phyloP scores from a whole-genome alignment of 106 monocot species.

The Phalaenopsis aphrodite region DNA sequence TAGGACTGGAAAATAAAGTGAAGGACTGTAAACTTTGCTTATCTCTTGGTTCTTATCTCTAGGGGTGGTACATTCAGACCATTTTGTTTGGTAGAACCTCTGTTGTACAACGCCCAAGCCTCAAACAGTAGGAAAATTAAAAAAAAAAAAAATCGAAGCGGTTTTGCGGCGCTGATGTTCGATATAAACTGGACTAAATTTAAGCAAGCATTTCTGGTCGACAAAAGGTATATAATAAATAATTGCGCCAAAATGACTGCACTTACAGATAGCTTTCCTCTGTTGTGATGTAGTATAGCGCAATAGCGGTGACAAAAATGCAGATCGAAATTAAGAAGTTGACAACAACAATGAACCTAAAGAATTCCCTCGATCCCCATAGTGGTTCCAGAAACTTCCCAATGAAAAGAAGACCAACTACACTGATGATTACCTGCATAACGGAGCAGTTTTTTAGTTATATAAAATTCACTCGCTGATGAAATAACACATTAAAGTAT shows the following conservation, averaged over 20 bases:
- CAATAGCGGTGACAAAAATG: conserved; percentile 74
- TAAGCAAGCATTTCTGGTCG: not conserved
- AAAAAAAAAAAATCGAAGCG: not conserved
- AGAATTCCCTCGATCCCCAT: conserved; percentile 84
- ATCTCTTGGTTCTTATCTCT: too few relatives aligned
- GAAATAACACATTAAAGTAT: not conserved
- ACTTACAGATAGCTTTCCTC: conserved; percentile 92
- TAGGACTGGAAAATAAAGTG: too few relatives aligned
- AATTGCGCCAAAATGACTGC: not conserved
- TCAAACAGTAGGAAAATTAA: not conserved
- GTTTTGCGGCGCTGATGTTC: not conserved
- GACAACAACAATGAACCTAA: conserved; percentile 85
- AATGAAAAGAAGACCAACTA: conserved; percentile 65
- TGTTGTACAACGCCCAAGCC: not conserved
- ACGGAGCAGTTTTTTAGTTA: not conserved
- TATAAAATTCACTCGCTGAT: not conserved
- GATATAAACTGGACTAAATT: not conserved
- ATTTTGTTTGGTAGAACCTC: too few relatives aligned
- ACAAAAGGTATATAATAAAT: not conserved
- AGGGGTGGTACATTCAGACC: too few relatives aligned
- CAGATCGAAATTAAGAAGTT: conserved; percentile 75
- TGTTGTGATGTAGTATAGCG: conserved; percentile 64
- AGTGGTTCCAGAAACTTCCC: conserved; percentile 81
- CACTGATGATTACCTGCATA: conserved; percentile 63
- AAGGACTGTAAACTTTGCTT: too few relatives aligned